Evolutionary conservation across 805 yeast species (phyloP).

Genomic region (Yamadazyma tumulicola): DNA sequence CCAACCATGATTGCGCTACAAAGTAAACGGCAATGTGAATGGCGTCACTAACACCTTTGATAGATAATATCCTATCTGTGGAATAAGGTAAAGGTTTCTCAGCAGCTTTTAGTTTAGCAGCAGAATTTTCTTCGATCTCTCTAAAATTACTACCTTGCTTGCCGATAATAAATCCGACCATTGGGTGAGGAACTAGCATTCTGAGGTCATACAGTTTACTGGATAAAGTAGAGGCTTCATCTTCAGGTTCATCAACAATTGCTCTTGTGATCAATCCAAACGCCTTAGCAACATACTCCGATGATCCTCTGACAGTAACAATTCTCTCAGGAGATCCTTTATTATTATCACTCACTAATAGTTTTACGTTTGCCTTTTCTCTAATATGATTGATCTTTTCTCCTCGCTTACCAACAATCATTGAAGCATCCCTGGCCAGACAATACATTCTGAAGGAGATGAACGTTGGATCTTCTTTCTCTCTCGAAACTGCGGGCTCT

Average conservation of each 20-base stretch:
- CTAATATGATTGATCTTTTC: conserved; percentile 64
- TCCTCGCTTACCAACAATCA: conserved; percentile 79
- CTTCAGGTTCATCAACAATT: conserved; percentile 63
- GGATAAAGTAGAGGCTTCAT: conserved; percentile 53
- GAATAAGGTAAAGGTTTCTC: conserved; percentile 69
- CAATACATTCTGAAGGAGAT: conserved; percentile 73
- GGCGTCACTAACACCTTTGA: conserved; percentile 82
- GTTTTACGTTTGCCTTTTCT: conserved; percentile 57
- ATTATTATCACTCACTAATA: conserved; percentile 70
- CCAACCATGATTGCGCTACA: conserved; percentile 63
- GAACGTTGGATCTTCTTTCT: conserved; percentile 55
- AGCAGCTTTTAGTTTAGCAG: conserved; percentile 72
- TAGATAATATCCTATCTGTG: conserved; percentile 68
- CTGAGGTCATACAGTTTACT: conserved; percentile 56
- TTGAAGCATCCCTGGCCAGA: conserved; percentile 69
- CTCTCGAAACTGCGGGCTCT: conserved; percentile 3
- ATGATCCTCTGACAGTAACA: conserved; percentile 66
- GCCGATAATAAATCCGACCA: conserved; percentile 81
- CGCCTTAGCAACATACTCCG: conserved; percentile 78
- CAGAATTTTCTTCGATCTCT: conserved; percentile 79
- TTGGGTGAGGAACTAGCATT: conserved; percentile 69
- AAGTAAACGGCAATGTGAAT: conserved; percentile 79
- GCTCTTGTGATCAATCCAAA: conserved; percentile 71
- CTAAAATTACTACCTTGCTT: conserved; percentile 68
- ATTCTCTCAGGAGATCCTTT: conserved; percentile 73